Evolutionary conservation across 805 yeast species (phyloP), one percentile per base, ranked within the genome.

Genomic region (Kluyveromyces siamensis): DNA sequence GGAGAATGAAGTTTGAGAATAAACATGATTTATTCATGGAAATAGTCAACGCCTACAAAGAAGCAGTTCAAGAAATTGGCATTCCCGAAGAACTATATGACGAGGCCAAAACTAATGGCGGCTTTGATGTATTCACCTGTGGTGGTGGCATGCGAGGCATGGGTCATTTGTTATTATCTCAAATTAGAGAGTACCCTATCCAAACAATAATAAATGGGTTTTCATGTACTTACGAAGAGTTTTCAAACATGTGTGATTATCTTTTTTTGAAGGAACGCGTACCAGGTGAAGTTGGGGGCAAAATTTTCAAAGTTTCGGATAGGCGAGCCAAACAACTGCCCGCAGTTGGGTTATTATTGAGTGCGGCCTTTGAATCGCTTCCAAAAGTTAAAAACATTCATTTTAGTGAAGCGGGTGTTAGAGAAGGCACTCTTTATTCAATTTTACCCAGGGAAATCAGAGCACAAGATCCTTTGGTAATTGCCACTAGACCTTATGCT

Each of bases 121-220:
- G 89, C 0, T 77, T 77, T 55, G 76, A 79, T 53, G 57, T 84
- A 40, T 83, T 78, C 59, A 76, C 83, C 5, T 80, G 86, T 55
- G 90, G 90, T 46, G 88, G 89, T 48, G 90, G 89, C 0, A 70
- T 83, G 43, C 72, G 90, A 56, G 87, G 85, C 2, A 69, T 84
- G 49, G 89, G 88, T 0, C 81, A 81, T 61, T 63, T 81, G 21
- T 56, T 83, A 11, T 66, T 83, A 41, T 66, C 75, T 0, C 75
- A 72, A 50, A 73, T 73, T 35, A 72, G 72, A 37, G 74, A 73
- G 17, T 83, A 84, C 57, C 89, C 90, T 6, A 74, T 84, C 37
- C 84, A 83, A 52, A 77, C 84, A 0, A 79, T 83, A 40, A 79
- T 83, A 42, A 83, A 81, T 57, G 90, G 90, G 7, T 81, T 76